Conservation (phyloP, 805 yeast genomes). For the Metschnikowia borealis region DNA sequence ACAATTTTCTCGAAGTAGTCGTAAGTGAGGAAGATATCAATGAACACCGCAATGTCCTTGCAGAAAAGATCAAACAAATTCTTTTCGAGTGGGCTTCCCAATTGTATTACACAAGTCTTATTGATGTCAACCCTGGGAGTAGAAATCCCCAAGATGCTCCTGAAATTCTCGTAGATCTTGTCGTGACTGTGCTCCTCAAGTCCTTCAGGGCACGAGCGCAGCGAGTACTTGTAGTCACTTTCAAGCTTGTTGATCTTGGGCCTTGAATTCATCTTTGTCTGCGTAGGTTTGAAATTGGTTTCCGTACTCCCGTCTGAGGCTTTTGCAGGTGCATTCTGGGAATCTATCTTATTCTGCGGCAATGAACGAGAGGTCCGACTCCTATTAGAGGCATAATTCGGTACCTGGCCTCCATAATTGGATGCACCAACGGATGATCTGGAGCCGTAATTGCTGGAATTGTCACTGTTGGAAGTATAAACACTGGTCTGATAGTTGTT, state of each 20-base stretch:
- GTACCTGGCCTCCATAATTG: background rate
- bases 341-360: background rate
- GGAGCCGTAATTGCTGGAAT: background rate
- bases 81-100: constrained; percentile 23
- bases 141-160: constrained; percentile 20
- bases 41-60: constrained; percentile 24
- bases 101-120: constrained; percentile 9
- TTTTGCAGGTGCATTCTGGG: background rate
- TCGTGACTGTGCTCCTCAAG: constrained; percentile 25
- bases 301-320: background rate
- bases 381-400: background rate
- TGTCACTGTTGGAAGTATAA: background rate
- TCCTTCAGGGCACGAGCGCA: constrained; percentile 3
- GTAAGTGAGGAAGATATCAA: constrained; percentile 31
- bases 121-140: constrained; percentile 10
- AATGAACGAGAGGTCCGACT: background rate
- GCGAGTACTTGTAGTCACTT: constrained; percentile 9
- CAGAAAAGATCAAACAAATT: constrained; percentile 34
- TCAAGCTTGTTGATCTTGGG: constrained; percentile 36
- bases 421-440: background rate
- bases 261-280: constrained; percentile 33
- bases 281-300: constrained; percentile 30
- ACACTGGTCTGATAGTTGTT: background rate
- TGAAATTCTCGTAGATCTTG: constrained; percentile 23
- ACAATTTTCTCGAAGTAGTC: constrained; percentile 29